A percentile compares a stretch with the other conserved stretches of the same genome.
Conservation (phyloP, 805 yeast species). For the Candida tammaniensis region DNA sequence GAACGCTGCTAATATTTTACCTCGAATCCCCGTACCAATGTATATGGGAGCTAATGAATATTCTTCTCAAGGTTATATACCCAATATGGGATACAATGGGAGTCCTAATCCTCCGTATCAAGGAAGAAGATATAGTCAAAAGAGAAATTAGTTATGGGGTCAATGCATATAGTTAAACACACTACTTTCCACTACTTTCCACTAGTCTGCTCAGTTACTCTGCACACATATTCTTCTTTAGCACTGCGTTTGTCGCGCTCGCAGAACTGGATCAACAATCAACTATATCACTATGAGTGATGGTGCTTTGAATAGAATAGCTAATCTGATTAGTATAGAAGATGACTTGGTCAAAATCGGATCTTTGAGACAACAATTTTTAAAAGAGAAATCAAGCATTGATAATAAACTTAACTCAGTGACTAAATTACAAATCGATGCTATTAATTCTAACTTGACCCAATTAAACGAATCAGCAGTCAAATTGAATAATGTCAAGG, state of each 20-base stretch:
- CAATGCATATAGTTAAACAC: no score
- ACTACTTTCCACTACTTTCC: no score
- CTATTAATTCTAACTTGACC: constrained; percentile 51
- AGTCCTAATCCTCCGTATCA: constrained; percentile 7
- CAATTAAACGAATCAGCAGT: constrained; percentile 45
- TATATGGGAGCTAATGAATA: constrained; percentile 31
- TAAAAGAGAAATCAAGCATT: constrained; percentile 68
- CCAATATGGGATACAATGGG: no score
- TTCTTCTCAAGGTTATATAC: constrained; percentile 29
- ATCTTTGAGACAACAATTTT: constrained; percentile 51
- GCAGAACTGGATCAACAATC: neutral
- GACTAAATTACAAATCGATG: constrained; percentile 61
- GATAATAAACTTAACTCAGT: constrained; percentile 74
- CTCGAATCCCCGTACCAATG: constrained; percentile 20
- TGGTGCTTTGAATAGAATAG: constrained; percentile 38
- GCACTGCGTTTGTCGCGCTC: neutral
- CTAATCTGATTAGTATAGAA: constrained; percentile 39
- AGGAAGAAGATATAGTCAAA: constrained; percentile 14
- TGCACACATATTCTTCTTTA: neutral
- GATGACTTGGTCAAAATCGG: constrained; percentile 57
- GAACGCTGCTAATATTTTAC: no score
- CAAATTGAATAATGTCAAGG: constrained; percentile 35
- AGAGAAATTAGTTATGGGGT: constrained; percentile 6
- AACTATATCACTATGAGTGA: constrained; percentile 29
- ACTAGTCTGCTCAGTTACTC: no score